A percentile compares a stretch with the other conserved stretches of the same genome.
These are phyloP conservation scores for Entelexis paramagnoliae DNA, from an alignment of 1,139 yeast genomes.

Conservation along the genomic window DNA sequence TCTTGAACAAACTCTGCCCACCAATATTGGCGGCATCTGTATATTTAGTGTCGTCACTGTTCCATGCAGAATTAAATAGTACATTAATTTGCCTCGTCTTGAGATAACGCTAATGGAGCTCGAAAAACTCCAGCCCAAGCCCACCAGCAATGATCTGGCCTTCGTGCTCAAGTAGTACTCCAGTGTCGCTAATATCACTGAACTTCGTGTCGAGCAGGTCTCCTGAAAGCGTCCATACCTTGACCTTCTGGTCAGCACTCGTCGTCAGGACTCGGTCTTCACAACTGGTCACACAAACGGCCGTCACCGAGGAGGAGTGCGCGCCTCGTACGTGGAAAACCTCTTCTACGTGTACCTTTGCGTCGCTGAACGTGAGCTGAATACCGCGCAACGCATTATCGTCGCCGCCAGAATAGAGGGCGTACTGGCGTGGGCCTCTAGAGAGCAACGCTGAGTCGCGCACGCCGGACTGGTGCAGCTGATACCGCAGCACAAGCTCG, in stretches of 20 bases:
- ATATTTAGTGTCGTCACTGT: no score
- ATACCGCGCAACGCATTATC: slow-evolving; percentile 57
- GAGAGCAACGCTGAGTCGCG: slow-evolving; percentile 38
- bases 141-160: slow-evolving; percentile 11
- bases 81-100: no score
- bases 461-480: slow-evolving; percentile 75
- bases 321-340: slow-evolving; percentile 42
- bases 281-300: slow-evolving; percentile 36
- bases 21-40: no score
- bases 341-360: slow-evolving; percentile 16
- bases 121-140: slow-evolving; percentile 14
- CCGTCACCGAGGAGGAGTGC: slow-evolving; percentile 80
- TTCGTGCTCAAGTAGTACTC: slow-evolving; percentile 38
- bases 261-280: slow-evolving; percentile 44
- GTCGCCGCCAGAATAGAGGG: slow-evolving; percentile 76
- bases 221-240: slow-evolving; percentile 44
- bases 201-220: slow-evolving; percentile 39
- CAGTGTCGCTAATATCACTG: slow-evolving; percentile 87
- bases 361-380: slow-evolving; percentile 27
- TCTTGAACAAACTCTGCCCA: no score
- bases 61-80: no score
- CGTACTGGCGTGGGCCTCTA: slow-evolving; percentile 16
- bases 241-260: slow-evolving; percentile 70
- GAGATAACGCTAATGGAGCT: not conserved
- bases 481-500: slow-evolving; percentile 36